Base-by-base conservation (phyloP, 1,284 basidiomycete genomes). In the Pyrrhoderma noxium region DNA sequence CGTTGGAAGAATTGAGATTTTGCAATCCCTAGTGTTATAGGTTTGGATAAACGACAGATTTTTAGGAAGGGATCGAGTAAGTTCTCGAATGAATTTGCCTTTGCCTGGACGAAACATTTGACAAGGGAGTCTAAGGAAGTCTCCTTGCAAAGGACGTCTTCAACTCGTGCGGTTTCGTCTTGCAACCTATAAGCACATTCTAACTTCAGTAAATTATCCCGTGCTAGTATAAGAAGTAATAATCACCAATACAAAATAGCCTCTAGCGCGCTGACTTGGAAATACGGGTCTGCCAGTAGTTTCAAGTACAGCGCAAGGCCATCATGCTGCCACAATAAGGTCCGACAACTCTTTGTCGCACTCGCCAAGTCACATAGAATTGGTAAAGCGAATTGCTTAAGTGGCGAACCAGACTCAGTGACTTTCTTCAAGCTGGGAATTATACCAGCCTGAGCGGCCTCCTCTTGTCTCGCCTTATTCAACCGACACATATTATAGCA, bases 341-440 rank as follows among this genome's bases (percentile, higher is more conserved):
- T 85, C 31, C 93, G 76, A 61, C 91, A 93, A 48, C 84, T 89
- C 72, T 95, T 96, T 47, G 92, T 91, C 1, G 93, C 91, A 64
- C 89, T 90, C 1, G 92, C 90, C 41, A 98, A 77, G 64, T 97
- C 95, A 67, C 95, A 98, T 7, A 99, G 74, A 58, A 98, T 94
- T 0, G 95, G 95, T 45, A 99, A 72, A 0, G 95, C 95, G 62
- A 98, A 98, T 63, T 98, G 94, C 66, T 93, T 94, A 58, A 98
- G 75, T 0, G 92, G 94, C 14, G 93, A 95, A 55, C 81, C 88
- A 9, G 82, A 87, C 61, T 85, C 79, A 53, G 94, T 90, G 44
- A 97, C 85, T 2, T 83, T 80, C 65, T 93, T 89, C 37, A 99
- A 76, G 57, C 90, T 82, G 1, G 95, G 92, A 23, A 99, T 86